Evolutionary conservation across 2,329 filamentous ascomycete species (phyloP), one percentile per base, ranked within the genome.

Genomic region (Meredithiella fracta): DNA sequence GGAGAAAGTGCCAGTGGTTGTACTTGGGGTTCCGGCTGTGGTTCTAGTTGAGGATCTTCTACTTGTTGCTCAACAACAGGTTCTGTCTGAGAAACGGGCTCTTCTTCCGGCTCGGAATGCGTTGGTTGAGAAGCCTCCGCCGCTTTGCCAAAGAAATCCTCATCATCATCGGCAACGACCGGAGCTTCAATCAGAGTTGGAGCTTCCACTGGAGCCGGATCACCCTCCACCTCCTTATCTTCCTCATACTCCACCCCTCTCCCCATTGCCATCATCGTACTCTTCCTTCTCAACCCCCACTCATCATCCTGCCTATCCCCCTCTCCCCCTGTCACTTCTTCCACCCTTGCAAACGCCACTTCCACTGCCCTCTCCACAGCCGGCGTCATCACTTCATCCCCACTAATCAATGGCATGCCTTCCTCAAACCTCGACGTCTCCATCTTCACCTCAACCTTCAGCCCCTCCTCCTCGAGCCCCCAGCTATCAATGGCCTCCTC

Each of bases 341-440:
- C 31, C 5, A 51, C 44, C 17, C 6, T 15, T 3, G n/a, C 51
- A 51, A 56, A 56, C 8, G 42, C 53, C n/a, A 37, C 26, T 14
- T 67, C 65, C 25, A 67, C 62, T 56, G 66, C 65, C n/a, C 59
- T 58, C 47, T 49, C 49, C 47, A 52, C 31, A 53, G 38, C 40
- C 22, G 52, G 56, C n/a, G 58, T 53, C 17, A 25, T 37, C 17
- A 50, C 61, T 14, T 65, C 64, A 3, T 60, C 58, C 42, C 68
- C 61, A 2, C 64, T 56, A 51, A 79, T 79, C 58, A 88, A 67
- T 1, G 83, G 83, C 3, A 87, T 58, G 0, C 83, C 83, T 67
- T 88, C 84, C 58, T 85, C 82, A 60, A 76, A 87, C 47, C 83
- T 77, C 23, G 77, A 75, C 25, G 83, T 76, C 1, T 70, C 68